phyloP scores from a whole-genome alignment of 768 basidiomycete species.

The Chalciporus pseudorubinellus region DNA sequence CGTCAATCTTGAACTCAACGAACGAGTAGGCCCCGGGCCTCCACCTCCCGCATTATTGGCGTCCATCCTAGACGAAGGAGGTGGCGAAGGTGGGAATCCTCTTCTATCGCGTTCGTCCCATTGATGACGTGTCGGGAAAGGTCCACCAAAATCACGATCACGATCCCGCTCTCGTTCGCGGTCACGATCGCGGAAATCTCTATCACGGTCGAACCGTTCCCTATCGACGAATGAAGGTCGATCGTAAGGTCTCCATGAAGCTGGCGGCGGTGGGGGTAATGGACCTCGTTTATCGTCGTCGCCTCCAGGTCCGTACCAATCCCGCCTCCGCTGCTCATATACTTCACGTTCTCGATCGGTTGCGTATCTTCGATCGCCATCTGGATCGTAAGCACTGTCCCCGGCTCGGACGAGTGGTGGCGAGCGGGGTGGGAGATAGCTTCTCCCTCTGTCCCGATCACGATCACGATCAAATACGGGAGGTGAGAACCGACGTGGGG shows the following conservation, averaged over 20 bases:
- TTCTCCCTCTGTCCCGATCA: slow-evolving; percentile 26
- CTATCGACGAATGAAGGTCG: slow-evolving; percentile 28
- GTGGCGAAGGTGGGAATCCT: slow-evolving; percentile 22
- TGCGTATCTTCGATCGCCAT: slow-evolving; percentile 34
- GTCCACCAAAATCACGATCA: slow-evolving; percentile 4
- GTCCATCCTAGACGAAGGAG: slow-evolving; percentile 17
- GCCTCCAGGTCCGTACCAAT: slow-evolving; percentile 31
- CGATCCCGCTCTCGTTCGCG: slow-evolving; percentile 36
- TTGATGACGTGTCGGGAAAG: slow-evolving; percentile 25
- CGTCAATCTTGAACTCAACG: slow-evolving; percentile 29
- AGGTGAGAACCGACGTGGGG: slow-evolving; percentile 19
- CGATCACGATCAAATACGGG: slow-evolving; percentile 36
- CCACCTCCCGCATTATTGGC: background rate
- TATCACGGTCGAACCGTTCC: slow-evolving; percentile 40
- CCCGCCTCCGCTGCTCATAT: slow-evolving; percentile 29
- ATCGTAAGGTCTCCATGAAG: slow-evolving; percentile 36
- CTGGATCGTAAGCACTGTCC: slow-evolving; percentile 31
- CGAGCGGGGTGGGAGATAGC: slow-evolving; percentile 32
- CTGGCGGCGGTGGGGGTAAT: slow-evolving; percentile 1
- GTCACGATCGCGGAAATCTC: slow-evolving; percentile 35
- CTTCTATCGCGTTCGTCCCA: slow-evolving; percentile 46
- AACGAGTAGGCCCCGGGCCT: slow-evolving; percentile 20
- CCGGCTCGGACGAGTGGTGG: slow-evolving; percentile 26
- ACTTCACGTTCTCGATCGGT: slow-evolving; percentile 32
- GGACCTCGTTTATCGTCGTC: slow-evolving; percentile 41